Conservation (phyloP, 2,329 filamentous ascomycete species). For the Botrytis deweyae region DNA sequence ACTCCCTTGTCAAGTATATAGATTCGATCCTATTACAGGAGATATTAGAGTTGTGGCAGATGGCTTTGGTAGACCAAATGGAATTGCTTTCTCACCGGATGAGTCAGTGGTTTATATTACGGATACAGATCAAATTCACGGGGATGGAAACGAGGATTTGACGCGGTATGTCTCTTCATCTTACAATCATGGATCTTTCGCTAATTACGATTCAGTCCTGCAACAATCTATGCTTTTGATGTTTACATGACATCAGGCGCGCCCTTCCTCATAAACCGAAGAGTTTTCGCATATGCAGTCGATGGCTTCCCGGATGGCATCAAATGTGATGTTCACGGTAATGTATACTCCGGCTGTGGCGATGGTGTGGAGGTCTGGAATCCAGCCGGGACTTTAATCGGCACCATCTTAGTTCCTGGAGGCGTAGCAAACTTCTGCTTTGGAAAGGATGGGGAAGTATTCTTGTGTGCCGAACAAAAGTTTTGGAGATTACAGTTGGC, state of each 20-base stretch:
- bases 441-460: slow-evolving; percentile 34
- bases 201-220: slow-evolving; percentile 1
- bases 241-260: slow-evolving; percentile 23
- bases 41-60: slow-evolving; percentile 57
- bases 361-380: slow-evolving; percentile 57
- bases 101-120: slow-evolving; percentile 54
- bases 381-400: slow-evolving; percentile 49
- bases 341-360: slow-evolving; percentile 55
- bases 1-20: slow-evolving; percentile 59
- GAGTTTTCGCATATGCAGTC: slow-evolving; percentile 56
- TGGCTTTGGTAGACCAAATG: slow-evolving; percentile 56
- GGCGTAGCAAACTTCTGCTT: slow-evolving; percentile 38
- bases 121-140: slow-evolving; percentile 50
- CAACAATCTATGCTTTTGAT: slow-evolving; percentile 31
- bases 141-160: slow-evolving; percentile 27
- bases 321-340: slow-evolving; percentile 52
- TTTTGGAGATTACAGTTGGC: slow-evolving; percentile 33
- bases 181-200: not conserved
- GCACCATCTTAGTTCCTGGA: slow-evolving; percentile 45
- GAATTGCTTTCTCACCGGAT: slow-evolving; percentile 56
- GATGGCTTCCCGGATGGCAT: slow-evolving; percentile 59
- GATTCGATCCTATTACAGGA: slow-evolving; percentile 50
- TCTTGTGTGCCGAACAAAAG: slow-evolving; percentile 34
- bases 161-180: slow-evolving; percentile 25
- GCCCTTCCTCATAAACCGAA: slow-evolving; percentile 31